Conservation (phyloP, 129 eudicot genomes). For the Ambrosia trifida region DNA sequence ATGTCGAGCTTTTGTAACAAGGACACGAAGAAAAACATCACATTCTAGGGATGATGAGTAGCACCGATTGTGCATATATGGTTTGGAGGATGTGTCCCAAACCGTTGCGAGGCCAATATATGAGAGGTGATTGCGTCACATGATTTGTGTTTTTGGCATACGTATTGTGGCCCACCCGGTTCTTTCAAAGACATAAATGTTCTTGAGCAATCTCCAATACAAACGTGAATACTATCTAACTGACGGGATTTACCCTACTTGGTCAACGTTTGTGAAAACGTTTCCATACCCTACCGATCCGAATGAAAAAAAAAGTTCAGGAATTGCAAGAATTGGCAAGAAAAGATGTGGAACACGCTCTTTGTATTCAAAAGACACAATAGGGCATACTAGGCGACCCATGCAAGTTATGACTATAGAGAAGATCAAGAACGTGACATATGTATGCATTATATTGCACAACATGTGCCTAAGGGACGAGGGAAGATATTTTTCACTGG, state of each 20-base stretch:
- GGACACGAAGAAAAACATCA: no score
- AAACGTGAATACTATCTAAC: neutral
- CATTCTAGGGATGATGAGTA: no score
- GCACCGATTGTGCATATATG: no score
- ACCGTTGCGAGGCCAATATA: no score
- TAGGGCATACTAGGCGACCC: neutral
- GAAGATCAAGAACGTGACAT: neutral
- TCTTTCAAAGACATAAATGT: no score
- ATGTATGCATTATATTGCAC: neutral
- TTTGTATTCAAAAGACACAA: neutral
- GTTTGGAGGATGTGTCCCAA: no score
- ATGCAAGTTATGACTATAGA: neutral
- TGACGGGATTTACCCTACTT: neutral
- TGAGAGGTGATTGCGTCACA: no score
- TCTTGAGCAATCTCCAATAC: neutral
- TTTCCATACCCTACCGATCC: neutral
- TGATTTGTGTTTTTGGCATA: no score
- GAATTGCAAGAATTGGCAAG: neutral
- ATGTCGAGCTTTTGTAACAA: no score
- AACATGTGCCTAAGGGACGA: neutral
- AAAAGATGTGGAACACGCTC: neutral
- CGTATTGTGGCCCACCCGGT: no score
- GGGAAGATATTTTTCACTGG: neutral
- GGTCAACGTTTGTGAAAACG: neutral
- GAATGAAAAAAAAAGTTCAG: neutral